phyloP scores from a whole-genome alignment of 2,329 filamentous ascomycete genomes.

The Neurospora sp. region DNA sequence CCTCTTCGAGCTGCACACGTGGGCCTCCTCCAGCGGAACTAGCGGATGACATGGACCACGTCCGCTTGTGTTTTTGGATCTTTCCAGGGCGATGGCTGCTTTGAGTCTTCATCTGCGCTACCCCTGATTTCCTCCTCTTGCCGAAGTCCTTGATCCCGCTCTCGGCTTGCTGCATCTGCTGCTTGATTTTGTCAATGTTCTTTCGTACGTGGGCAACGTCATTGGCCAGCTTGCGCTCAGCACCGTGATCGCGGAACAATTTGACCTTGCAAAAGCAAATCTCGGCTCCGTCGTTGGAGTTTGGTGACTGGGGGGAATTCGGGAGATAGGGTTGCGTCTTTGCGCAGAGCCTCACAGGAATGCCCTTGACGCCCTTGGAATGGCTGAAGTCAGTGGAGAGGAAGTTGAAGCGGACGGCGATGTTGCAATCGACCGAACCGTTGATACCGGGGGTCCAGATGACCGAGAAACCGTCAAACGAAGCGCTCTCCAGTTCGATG shows the following conservation, averaged over 20 bases:
- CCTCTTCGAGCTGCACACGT: conserved; percentile 55
- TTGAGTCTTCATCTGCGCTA: conserved; percentile 32
- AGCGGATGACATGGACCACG: conserved; percentile 86
- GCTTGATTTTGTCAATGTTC: conserved; percentile 89
- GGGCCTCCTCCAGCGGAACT: conserved; percentile 46
- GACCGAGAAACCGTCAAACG: conserved; percentile 90
- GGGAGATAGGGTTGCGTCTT: conserved; percentile 64
- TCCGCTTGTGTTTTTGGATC: conserved; percentile 79
- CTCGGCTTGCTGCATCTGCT: conserved; percentile 75
- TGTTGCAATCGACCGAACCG: conserved; percentile 63
- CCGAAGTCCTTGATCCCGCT: conserved; percentile 57
- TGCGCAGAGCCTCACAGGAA: conserved; percentile 83
- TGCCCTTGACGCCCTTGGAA: conserved; percentile 96
- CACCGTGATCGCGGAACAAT: conserved; percentile 90
- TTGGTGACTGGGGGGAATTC: conserved; percentile 36
- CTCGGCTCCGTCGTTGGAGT: conserved; percentile 45
- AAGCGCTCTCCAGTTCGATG: conserved; percentile 63
- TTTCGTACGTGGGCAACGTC: conserved; percentile 93
- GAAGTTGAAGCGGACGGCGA: conserved; percentile 95
- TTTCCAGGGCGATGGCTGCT: conserved; percentile 62
- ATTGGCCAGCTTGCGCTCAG: conserved; percentile 89
- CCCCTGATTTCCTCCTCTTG: conserved; percentile 50
- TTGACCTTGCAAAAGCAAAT: conserved; percentile 96
- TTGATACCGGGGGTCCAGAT: conserved; percentile 70
- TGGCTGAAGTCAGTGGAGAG: conserved; percentile 97